Evolutionary conservation across 768 basidiomycete species (phyloP).

Genomic region (Panaeolus papilionaceus): DNA sequence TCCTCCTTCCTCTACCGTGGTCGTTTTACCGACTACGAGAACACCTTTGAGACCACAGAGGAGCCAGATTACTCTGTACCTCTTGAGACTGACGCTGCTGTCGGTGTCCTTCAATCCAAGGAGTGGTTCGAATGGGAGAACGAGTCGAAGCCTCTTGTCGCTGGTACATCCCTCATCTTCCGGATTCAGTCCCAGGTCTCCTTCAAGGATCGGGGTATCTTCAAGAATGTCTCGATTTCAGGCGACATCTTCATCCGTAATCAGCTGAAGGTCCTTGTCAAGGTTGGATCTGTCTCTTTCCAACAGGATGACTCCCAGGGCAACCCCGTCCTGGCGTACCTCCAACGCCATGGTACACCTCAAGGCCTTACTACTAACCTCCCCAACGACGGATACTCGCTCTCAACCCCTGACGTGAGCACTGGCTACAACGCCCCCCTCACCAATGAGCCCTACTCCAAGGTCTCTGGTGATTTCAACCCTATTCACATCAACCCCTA

Average conservation of each 20-base stretch:
- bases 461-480: constrained; percentile 97
- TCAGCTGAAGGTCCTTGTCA: constrained; percentile 86
- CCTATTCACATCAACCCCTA: constrained; percentile 99
- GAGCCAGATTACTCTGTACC: constrained; percentile 89
- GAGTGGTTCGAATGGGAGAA: constrained; percentile 99
- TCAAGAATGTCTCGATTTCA: constrained; percentile 77
- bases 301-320: constrained; percentile 87
- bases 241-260: constrained; percentile 90
- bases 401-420: constrained; percentile 65
- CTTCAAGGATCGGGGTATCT: constrained; percentile 91
- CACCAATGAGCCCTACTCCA: constrained; percentile 95
- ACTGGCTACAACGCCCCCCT: constrained; percentile 83
- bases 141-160: constrained; percentile 73
- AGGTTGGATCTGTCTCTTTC: constrained; percentile 89
- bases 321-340: constrained; percentile 92
- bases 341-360: constrained; percentile 87
- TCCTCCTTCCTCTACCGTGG: constrained; percentile 98
- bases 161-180: constrained; percentile 90
- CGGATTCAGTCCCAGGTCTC: constrained; percentile 84
- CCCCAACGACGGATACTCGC: constrained; percentile 84
- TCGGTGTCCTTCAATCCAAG: constrained; percentile 93
- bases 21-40: constrained; percentile 89
- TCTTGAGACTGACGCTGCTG: constrained; percentile 74
- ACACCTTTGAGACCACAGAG: constrained; percentile 93
- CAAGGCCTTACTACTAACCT: constrained; percentile 82